Evolutionary conservation across 2,329 filamentous ascomycete genomes (phyloP).

Genomic region (Colletotrichum cuscutae): DNA sequence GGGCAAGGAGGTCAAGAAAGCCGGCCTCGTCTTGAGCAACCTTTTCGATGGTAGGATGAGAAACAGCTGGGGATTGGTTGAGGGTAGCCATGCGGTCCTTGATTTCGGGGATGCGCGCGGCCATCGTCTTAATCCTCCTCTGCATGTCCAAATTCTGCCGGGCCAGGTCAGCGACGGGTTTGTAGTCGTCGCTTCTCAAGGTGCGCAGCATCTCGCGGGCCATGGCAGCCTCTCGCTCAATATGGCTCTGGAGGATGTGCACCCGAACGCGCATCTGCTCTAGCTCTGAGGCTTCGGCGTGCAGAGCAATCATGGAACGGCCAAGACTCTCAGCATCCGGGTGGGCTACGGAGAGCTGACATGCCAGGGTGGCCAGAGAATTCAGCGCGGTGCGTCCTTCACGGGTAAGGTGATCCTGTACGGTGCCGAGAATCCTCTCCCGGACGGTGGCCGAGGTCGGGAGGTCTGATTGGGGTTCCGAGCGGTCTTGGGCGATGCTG

Average conservation of each 20-base stretch:
- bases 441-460: conserved; percentile 40
- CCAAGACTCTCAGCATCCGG: conserved; percentile 62
- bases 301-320: conserved; percentile 64
- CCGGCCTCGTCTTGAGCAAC: conserved; percentile 67
- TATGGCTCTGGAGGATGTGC: conserved; percentile 63
- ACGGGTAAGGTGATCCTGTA: conserved; percentile 64
- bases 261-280: conserved; percentile 67
- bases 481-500: conserved; percentile 1
- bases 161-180: conserved; percentile 67
- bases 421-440: conserved; percentile 58
- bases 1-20: conserved; percentile 66
- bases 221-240: conserved; percentile 60
- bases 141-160: conserved; percentile 80
- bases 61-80: conserved; percentile 44
- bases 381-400: conserved; percentile 68
- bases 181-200: conserved; percentile 59
- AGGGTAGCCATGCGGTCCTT: conserved; percentile 61
- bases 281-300: conserved; percentile 62
- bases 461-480: conserved; percentile 1
- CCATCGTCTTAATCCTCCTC: conserved; percentile 74
- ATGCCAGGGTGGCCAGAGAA: conserved; percentile 64
- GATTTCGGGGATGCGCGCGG: conserved; percentile 75
- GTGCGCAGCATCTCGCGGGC: conserved; percentile 52
- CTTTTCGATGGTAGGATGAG: conserved; percentile 64
- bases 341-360: conserved; percentile 59